These are phyloP conservation scores for Sporothrix protearum DNA, from an alignment of 2,329 filamentous ascomycete species.

Conservation along the genomic window DNA sequence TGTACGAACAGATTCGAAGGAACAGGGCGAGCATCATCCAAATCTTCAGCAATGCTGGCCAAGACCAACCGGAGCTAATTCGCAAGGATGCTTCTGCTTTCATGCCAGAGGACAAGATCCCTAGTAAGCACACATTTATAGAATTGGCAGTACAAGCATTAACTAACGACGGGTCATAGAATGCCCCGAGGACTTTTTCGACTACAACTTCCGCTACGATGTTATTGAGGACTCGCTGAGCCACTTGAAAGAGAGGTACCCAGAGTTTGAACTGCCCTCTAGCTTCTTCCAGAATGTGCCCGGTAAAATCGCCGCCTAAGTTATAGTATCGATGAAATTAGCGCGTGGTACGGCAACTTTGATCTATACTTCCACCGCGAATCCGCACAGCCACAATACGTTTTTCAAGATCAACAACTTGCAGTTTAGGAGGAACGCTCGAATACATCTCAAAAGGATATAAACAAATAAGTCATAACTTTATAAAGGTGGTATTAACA, in stretches of 20 bases:
- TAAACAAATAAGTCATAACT: too few relatives aligned
- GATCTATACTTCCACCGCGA: too few relatives aligned
- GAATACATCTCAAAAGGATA: too few relatives aligned
- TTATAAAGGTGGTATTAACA: too few relatives aligned
- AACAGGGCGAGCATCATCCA: constrained; percentile 16
- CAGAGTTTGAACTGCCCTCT: neutral
- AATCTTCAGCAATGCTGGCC: constrained; percentile 14
- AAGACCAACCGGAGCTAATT: constrained; percentile 3
- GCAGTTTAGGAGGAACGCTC: too few relatives aligned
- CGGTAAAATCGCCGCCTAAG: neutral
- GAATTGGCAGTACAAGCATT: neutral
- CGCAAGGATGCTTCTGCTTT: neutral
- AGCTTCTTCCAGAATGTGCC: constrained; percentile 8
- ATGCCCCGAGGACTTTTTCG: constrained; percentile 14
- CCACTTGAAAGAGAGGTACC: neutral
- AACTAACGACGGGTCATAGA: neutral
- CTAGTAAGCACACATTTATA: neutral
- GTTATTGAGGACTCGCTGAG: constrained; percentile 1
- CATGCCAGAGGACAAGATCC: constrained; percentile 10
- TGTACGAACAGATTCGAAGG: constrained; percentile 1
- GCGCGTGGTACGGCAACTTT: too few relatives aligned
- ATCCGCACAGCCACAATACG: too few relatives aligned
- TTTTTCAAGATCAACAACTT: too few relatives aligned
- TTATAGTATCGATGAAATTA: too few relatives aligned
- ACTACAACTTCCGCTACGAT: constrained; percentile 14